A percentile compares a stretch with the other conserved stretches of the same genome.
Evolutionary conservation across 352 stramenopile genomes (phyloP).

Genomic region (Globisporangium middletonii): DNA sequence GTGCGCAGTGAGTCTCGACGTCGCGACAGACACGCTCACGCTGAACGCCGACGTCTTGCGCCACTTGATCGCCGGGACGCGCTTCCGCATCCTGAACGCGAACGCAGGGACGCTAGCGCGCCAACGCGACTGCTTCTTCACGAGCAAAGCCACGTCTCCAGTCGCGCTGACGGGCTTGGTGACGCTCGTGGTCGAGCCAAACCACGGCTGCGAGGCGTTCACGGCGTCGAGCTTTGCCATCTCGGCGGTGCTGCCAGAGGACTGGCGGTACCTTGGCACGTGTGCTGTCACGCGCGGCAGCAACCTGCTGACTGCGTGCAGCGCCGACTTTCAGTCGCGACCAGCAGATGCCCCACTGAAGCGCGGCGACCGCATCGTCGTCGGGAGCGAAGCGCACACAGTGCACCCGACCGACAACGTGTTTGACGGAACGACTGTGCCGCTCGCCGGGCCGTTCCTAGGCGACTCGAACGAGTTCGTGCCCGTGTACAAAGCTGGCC

Average conservation of each 20-base stretch:
- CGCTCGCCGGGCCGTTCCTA: slow-evolving; percentile 70
- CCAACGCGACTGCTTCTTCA: slow-evolving; percentile 64
- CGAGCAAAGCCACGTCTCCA: slow-evolving; percentile 33
- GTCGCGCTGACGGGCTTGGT: slow-evolving; percentile 21
- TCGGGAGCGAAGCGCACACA: slow-evolving; percentile 68
- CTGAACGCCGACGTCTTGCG: slow-evolving; percentile 54
- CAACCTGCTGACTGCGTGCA: slow-evolving; percentile 34
- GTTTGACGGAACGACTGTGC: slow-evolving; percentile 56
- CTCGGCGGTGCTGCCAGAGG: slow-evolving; percentile 40
- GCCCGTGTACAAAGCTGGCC: slow-evolving; percentile 57
- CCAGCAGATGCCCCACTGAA: slow-evolving; percentile 38
- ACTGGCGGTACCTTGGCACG: slow-evolving; percentile 72
- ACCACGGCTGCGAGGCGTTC: slow-evolving; percentile 59
- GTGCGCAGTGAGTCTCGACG: slow-evolving; percentile 49
- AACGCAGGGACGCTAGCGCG: slow-evolving; percentile 53
- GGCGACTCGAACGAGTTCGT: slow-evolving; percentile 48
- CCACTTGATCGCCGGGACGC: slow-evolving; percentile 44
- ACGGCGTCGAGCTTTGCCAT: slow-evolving; percentile 29
- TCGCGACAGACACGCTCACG: slow-evolving; percentile 35
- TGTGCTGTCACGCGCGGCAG: slow-evolving; percentile 31
- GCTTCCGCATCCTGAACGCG: slow-evolving; percentile 55
- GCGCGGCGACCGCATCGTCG: slow-evolving; percentile 73
- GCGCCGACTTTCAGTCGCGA: slow-evolving; percentile 24
- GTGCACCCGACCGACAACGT: slow-evolving; percentile 48
- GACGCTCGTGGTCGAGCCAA: slow-evolving; percentile 35